Conservation (phyloP, 495 filamentous ascomycete species). For the Penicillium macrosclerotiorum region DNA sequence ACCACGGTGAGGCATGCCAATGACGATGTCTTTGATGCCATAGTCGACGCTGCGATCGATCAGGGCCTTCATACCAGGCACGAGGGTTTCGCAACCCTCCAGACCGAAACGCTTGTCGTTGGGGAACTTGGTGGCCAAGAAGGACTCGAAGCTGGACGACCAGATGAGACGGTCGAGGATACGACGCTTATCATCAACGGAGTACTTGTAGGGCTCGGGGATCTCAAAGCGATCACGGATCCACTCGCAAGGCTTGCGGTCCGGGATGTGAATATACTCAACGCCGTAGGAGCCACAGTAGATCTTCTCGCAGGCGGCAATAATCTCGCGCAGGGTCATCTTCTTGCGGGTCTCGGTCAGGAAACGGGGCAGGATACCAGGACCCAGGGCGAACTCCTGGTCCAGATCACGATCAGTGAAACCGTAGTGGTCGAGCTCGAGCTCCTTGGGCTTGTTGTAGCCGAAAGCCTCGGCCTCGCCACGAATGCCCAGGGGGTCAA, state of each 20-base stretch:
- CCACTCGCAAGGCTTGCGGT: slow-evolving; percentile 98
- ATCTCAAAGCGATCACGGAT: slow-evolving; percentile 91
- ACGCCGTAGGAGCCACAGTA: slow-evolving; percentile 97
- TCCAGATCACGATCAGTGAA: slow-evolving; percentile 95
- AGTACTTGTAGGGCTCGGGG: slow-evolving; percentile 91
- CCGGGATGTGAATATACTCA: slow-evolving; percentile 98
- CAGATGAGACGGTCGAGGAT: slow-evolving; percentile 97
- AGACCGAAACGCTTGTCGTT: slow-evolving; percentile 99
- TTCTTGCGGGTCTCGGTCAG: slow-evolving; percentile 81
- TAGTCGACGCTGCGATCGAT: slow-evolving; percentile 98
- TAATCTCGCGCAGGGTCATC: slow-evolving; percentile 95
- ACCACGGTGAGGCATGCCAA: slow-evolving; percentile 98
- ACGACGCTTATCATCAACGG: slow-evolving; percentile 92
- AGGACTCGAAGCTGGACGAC: slow-evolving; percentile 93
- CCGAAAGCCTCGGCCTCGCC: slow-evolving; percentile 81
- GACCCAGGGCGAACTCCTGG: slow-evolving; percentile 86
- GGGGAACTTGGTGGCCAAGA: slow-evolving; percentile 94
- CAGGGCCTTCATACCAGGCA: slow-evolving; percentile 98
- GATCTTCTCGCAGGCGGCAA: slow-evolving; percentile 86
- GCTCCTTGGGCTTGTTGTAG: slow-evolving; percentile 85
- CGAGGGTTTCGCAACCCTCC: slow-evolving; percentile 92
- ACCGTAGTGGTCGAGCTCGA: slow-evolving; percentile 87
- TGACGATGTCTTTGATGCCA: slow-evolving; percentile 97
- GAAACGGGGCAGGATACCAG: slow-evolving; percentile 94
- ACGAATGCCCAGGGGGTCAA: slow-evolving; percentile 93